phyloP scores from a whole-genome alignment of 1,284 basidiomycete species.

The Sporisorium graminicola region DNA sequence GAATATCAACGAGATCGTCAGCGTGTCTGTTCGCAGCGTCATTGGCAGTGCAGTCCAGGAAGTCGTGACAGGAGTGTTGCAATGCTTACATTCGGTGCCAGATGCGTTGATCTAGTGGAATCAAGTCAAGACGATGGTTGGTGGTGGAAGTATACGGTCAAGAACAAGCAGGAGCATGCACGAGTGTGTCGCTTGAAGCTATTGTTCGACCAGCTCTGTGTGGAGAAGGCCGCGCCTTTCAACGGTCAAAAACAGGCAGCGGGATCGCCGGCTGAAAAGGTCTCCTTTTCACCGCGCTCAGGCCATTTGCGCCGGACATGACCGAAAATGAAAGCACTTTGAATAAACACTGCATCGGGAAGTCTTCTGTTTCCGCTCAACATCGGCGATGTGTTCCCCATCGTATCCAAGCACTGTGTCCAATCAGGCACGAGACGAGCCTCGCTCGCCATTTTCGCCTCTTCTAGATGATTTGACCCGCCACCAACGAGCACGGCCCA shows the following conservation, averaged over 20 bases:
- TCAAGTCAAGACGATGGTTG: not conserved
- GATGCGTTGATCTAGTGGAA: not conserved
- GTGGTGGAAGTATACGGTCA: conserved; percentile 5
- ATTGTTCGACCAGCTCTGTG: conserved; percentile 26
- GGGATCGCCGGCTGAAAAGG: conserved; percentile 37
- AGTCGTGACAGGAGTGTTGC: not conserved
- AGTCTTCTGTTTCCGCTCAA: not conserved
- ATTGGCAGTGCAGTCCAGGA: not conserved
- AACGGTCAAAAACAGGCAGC: conserved; percentile 14
- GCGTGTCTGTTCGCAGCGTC: conserved; percentile 1
- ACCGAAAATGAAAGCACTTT: conserved; percentile 17
- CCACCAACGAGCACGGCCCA: conserved; percentile 11
- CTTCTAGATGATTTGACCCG: not conserved
- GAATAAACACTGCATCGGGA: conserved; percentile 4
- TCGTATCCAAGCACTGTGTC: too few relatives aligned
- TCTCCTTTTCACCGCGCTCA: conserved; percentile 13
- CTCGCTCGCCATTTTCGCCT: too few relatives aligned
- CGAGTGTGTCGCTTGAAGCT: not conserved
- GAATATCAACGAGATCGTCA: conserved; percentile 1
- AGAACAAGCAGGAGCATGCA: not conserved
- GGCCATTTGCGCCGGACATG: conserved; percentile 41
- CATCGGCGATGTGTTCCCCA: not conserved
- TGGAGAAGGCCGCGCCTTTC: conserved; percentile 34
- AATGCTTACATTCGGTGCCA: not conserved
- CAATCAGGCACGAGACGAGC: conserved; percentile 23